These are phyloP conservation scores for Chaetomidium leptoderma DNA, from an alignment of 495 filamentous ascomycete genomes.

Conservation along the genomic window DNA sequence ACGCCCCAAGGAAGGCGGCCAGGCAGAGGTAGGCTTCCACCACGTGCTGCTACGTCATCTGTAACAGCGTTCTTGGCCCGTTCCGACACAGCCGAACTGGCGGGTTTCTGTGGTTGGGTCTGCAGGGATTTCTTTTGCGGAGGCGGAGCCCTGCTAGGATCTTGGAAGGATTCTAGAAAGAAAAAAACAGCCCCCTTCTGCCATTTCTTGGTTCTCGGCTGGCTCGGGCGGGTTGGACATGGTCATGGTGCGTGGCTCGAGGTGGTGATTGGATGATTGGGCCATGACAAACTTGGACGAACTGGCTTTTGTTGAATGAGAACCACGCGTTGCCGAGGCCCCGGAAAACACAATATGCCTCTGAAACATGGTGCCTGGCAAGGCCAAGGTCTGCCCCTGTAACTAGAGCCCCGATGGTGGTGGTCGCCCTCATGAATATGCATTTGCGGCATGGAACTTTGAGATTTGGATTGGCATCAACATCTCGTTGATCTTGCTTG, in stretches of 20 bases:
- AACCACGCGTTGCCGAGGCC: too few species aligned
- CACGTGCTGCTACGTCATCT: not conserved
- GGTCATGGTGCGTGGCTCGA: too few species aligned
- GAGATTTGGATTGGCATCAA: constrained; percentile 6
- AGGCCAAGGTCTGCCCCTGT: not conserved
- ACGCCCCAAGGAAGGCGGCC: not conserved
- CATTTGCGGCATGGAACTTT: not conserved
- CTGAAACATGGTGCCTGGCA: constrained; percentile 6
- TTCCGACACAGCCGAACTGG: constrained; percentile 22
- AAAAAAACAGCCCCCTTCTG: not conserved
- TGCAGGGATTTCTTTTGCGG: constrained; percentile 8
- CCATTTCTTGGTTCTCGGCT: not conserved
- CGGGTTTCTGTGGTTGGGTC: not conserved
- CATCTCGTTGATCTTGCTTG: not conserved
- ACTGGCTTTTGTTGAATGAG: too few species aligned
- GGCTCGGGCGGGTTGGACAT: too few species aligned
- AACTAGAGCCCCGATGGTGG: not conserved
- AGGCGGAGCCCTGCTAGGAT: constrained; percentile 11
- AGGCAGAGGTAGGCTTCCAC: not conserved
- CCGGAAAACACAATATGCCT: not conserved
- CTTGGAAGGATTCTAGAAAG: constrained; percentile 13
- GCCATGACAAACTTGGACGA: too few species aligned
- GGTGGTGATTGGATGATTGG: not conserved
- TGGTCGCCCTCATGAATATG: not conserved
- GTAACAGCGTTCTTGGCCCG: not conserved